Percentiles rank a stretch among this genome's conserved stretches.
These are phyloP conservation scores for Phaeosphaeriaceae sp. DNA, from an alignment of 2,329 filamentous ascomycete species.

Conservation along the genomic window DNA sequence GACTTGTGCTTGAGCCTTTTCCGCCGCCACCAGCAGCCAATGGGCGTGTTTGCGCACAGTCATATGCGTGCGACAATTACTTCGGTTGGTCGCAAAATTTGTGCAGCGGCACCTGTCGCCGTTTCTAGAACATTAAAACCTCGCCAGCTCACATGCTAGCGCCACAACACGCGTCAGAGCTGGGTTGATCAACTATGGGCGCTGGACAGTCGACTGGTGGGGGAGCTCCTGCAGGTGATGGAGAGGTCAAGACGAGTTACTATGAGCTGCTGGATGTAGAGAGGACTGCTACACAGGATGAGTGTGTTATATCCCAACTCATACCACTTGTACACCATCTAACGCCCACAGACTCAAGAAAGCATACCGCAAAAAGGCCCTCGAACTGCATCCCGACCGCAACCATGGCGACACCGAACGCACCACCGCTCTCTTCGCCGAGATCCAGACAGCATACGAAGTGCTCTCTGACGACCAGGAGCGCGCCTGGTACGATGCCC, in stretches of 20 bases:
- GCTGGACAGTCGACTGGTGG: conserved; percentile 53
- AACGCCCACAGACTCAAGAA: conserved; percentile 76
- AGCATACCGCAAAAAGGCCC: conserved; percentile 86
- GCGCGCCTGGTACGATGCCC: conserved; percentile 96
- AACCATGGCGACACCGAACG: conserved; percentile 86
- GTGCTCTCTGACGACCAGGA: conserved; percentile 96
- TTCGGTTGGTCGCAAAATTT: conserved; percentile 1
- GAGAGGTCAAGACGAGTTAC: conserved; percentile 73
- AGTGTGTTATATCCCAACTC: conserved; percentile 60
- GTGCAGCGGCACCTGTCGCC: conserved; percentile 5
- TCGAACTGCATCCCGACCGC: conserved; percentile 93
- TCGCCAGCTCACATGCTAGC: conserved; percentile 15
- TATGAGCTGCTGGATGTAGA: conserved; percentile 84
- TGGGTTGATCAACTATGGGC: conserved; percentile 48
- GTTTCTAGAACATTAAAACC: conserved; percentile 12
- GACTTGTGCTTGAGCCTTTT: neutral
- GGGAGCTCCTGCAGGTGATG: conserved; percentile 26
- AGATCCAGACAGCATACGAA: conserved; percentile 92
- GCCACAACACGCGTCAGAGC: conserved; percentile 5
- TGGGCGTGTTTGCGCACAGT: conserved; percentile 17
- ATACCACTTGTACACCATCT: neutral
- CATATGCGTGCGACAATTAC: conserved; percentile 6
- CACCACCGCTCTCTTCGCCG: conserved; percentile 85
- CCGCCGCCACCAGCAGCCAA: conserved; percentile 14
- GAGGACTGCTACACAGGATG: conserved; percentile 76